Conservation (phyloP, 2,329 filamentous ascomycete species). For the Fusarium decemcellulare region DNA sequence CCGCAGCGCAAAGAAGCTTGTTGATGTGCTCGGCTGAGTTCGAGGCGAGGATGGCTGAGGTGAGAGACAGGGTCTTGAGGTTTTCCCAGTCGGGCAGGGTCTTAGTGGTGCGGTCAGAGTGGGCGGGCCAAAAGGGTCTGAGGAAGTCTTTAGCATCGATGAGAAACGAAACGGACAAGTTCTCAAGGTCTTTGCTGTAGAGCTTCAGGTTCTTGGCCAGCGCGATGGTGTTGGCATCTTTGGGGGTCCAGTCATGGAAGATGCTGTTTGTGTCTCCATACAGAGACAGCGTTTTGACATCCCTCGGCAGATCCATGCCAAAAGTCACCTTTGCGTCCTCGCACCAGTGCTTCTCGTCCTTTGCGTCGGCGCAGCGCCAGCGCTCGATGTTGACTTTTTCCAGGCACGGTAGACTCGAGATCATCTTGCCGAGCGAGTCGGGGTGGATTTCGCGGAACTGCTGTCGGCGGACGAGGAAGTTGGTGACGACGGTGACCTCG, state of each 20-base stretch:
- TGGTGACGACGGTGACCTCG: background rate
- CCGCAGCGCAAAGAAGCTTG: conserved; percentile 7
- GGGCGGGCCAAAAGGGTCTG: background rate
- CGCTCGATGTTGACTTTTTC: conserved; percentile 3
- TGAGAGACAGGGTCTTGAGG: background rate
- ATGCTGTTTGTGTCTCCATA: background rate
- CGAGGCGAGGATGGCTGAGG: conserved; percentile 1
- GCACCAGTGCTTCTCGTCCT: background rate
- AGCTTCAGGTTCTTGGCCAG: conserved; percentile 16
- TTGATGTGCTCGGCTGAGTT: background rate
- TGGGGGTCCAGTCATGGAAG: background rate
- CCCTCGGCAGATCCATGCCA: background rate
- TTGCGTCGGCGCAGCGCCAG: background rate
- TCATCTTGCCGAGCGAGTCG: background rate
- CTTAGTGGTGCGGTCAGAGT: background rate
- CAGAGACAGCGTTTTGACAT: conserved; percentile 13
- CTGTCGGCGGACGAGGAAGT: conserved; percentile 19
- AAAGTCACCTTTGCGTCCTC: background rate
- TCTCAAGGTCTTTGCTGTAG: conserved; percentile 2
- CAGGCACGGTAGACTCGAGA: background rate
- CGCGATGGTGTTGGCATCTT: background rate
- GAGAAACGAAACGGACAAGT: conserved; percentile 19
- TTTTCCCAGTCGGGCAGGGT: conserved; percentile 2
- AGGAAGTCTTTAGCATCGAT: conserved; percentile 27
- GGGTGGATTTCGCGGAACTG: conserved; percentile 13